A percentile compares a stretch with the other conserved stretches of the same genome.
These are phyloP conservation scores for Oryza australiensis DNA, from an alignment of 176 grass and related monocot genomes.

Conservation along the genomic window DNA sequence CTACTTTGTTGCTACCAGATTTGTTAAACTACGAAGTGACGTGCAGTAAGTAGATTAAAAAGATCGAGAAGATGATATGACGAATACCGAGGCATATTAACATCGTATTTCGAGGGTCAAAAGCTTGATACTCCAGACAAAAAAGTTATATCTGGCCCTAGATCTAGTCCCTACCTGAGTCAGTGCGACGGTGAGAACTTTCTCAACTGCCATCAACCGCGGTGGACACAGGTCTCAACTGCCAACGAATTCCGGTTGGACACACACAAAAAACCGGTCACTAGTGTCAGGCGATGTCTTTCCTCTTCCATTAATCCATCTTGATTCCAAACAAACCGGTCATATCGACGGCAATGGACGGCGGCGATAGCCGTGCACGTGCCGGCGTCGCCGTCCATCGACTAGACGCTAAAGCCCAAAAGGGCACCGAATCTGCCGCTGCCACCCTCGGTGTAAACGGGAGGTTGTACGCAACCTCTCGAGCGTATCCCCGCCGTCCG, in stretches of 20 bases:
- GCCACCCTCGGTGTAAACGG: neutral
- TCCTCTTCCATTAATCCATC: too few relatives aligned
- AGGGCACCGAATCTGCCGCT: conserved; percentile 19
- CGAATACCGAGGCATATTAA: conserved; percentile 29
- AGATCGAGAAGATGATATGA: neutral
- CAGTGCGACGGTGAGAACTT: neutral
- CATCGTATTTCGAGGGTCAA: conserved; percentile 2
- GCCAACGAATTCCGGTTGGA: neutral
- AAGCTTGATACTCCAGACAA: neutral
- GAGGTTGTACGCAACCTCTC: neutral
- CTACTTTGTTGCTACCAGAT: too few relatives aligned
- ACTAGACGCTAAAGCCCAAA: neutral
- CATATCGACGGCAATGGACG: too few relatives aligned
- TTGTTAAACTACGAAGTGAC: too few relatives aligned
- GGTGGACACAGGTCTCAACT: neutral
- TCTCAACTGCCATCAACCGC: conserved; percentile 29
- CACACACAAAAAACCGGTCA: too few relatives aligned
- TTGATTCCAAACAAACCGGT: neutral
- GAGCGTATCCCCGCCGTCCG: neutral
- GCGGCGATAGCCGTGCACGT: conserved; percentile 31
- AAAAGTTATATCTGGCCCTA: neutral
- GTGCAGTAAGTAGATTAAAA: too few relatives aligned
- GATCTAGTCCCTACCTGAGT: neutral
- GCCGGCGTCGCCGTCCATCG: conserved; percentile 17
- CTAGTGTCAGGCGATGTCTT: too few relatives aligned